Evolutionary conservation across 352 stramenopile species (phyloP).

Genomic region (Phytophthora vignae): DNA sequence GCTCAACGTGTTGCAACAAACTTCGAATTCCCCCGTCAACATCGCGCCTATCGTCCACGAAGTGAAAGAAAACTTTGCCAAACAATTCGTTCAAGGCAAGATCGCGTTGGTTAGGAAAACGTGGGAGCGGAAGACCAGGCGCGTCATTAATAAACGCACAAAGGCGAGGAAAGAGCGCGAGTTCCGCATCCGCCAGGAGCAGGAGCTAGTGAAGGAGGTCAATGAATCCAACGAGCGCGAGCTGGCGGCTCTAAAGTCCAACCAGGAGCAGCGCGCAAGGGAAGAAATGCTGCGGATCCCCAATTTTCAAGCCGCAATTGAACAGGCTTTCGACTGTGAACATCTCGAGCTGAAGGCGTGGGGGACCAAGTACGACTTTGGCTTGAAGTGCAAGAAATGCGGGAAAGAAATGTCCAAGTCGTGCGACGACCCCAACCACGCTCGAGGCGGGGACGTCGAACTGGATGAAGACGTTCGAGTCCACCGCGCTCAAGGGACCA

Average conservation of each 20-base stretch:
- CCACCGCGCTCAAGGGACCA: slow-evolving; percentile 58
- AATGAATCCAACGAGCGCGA: slow-evolving; percentile 43
- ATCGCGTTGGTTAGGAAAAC: slow-evolving; percentile 73
- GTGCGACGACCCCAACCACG: slow-evolving; percentile 61
- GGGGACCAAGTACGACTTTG: slow-evolving; percentile 69
- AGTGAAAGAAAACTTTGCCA: slow-evolving; percentile 63
- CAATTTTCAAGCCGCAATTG: slow-evolving; percentile 58
- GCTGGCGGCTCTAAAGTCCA: slow-evolving; percentile 34
- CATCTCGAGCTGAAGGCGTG: slow-evolving; percentile 70
- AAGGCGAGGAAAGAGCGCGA: slow-evolving; percentile 54
- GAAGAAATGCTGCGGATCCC: slow-evolving; percentile 64
- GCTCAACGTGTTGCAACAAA: slow-evolving; percentile 41
- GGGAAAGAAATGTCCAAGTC: slow-evolving; percentile 73
- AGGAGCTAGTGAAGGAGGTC: slow-evolving; percentile 50
- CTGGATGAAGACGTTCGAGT: slow-evolving; percentile 61
- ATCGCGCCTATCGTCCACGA: slow-evolving; percentile 35
- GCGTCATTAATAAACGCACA: slow-evolving; percentile 50
- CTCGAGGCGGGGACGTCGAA: slow-evolving; percentile 49
- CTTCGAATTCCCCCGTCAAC: not conserved
- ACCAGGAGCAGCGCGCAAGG: slow-evolving; percentile 37
- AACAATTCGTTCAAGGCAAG: slow-evolving; percentile 62
- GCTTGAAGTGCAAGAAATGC: slow-evolving; percentile 68
- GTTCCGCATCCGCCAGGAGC: slow-evolving; percentile 65
- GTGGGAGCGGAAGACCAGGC: slow-evolving; percentile 72
- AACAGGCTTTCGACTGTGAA: slow-evolving; percentile 58